Evolutionary conservation across 345 rosid genomes (phyloP), one percentile per base, ranked within the genome.

Genomic region (Angophora floribunda): DNA sequence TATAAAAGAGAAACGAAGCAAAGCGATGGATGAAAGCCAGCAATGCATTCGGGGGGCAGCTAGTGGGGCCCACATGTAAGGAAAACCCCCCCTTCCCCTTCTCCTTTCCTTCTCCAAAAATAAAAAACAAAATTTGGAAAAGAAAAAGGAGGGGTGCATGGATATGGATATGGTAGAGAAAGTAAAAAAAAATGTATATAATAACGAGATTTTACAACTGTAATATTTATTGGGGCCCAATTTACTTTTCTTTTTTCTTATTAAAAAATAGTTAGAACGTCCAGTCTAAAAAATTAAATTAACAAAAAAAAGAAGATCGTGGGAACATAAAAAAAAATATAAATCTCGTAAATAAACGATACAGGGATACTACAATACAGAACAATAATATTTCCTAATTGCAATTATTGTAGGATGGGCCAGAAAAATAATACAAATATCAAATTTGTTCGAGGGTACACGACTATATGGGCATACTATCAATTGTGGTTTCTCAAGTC

Each of bases 11-110:
- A 86, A 91, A 90, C 87, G 84, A 92, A 87, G 91, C 88, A 89
- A 90, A 19, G 89, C 87, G 87, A 91, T 90, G 87, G 92, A 89
- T 65, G 67, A 91, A 87, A 90, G 92, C 92, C 93, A 91, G 93
- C 95, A 91, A 88, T 80, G 93, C 90, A 91, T 36, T 28, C 89
- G 41, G 41, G 41, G 93, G 88, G 70, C 89, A 88, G 51, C 88
- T 47, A 44, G 90, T 93, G 96, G 93, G 93, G 91, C 90, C 93
- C 94, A 93, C 93, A 45, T 21, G 45, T 49, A 51, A 86, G 28
- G 28, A 9, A 87, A 49, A 87, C 24, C 51, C 21, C 26, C 14
- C 36, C 51, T 26, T 5, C 67, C 15, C 7, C 1, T n/a, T n/a
- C n/a, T n/a, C n/a, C 2, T 36, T 36, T 36, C 41, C 41, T 36